A percentile compares a stretch with the other conserved stretches of the same genome.
Evolutionary conservation across 2,329 filamentous ascomycete genomes (phyloP).

Genomic region (Ophiostoma pallidulum): DNA sequence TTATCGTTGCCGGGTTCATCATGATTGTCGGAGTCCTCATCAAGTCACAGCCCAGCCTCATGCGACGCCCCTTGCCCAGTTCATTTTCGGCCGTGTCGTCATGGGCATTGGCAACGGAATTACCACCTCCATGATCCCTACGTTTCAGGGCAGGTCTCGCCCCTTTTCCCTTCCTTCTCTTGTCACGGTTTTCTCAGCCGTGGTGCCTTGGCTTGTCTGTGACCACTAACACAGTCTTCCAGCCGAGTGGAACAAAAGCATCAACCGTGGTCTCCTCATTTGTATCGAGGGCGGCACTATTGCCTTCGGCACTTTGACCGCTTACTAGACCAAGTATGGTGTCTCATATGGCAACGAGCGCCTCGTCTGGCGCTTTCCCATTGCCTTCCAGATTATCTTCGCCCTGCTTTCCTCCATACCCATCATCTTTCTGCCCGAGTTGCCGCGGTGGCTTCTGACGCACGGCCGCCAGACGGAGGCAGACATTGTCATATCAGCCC

Average conservation of each 20-base stretch:
- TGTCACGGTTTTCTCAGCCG: background rate
- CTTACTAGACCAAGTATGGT: slow-evolving; percentile 40
- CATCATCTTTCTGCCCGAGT: slow-evolving; percentile 31
- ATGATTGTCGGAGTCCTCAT: slow-evolving; percentile 53
- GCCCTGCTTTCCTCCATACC: slow-evolving; percentile 25
- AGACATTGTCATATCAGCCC: slow-evolving; percentile 25
- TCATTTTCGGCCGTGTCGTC: slow-evolving; percentile 39
- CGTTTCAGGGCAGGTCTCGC: slow-evolving; percentile 28
- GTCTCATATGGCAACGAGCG: slow-evolving; percentile 19
- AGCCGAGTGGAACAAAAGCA: slow-evolving; percentile 36
- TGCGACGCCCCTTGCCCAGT: slow-evolving; percentile 30
- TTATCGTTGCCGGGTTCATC: slow-evolving; percentile 45
- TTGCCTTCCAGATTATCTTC: slow-evolving; percentile 33
- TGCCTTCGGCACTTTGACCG: slow-evolving; percentile 31
- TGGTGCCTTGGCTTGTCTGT: no score
- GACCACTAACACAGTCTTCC: slow-evolving; percentile 35
- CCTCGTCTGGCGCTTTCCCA: slow-evolving; percentile 46
- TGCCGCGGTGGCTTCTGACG: slow-evolving; percentile 31
- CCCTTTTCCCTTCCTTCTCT: background rate
- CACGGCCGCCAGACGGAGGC: slow-evolving; percentile 28
- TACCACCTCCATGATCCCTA: slow-evolving; percentile 32
- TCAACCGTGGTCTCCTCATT: slow-evolving; percentile 33
- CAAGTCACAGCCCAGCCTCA: slow-evolving; percentile 31
- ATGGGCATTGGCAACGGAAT: slow-evolving; percentile 46
- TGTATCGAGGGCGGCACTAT: slow-evolving; percentile 37